Evolutionary conservation across 2,329 filamentous ascomycete genomes (phyloP), one percentile per base, ranked within the genome.

Genomic region (Sarocladiaceae sp.): DNA sequence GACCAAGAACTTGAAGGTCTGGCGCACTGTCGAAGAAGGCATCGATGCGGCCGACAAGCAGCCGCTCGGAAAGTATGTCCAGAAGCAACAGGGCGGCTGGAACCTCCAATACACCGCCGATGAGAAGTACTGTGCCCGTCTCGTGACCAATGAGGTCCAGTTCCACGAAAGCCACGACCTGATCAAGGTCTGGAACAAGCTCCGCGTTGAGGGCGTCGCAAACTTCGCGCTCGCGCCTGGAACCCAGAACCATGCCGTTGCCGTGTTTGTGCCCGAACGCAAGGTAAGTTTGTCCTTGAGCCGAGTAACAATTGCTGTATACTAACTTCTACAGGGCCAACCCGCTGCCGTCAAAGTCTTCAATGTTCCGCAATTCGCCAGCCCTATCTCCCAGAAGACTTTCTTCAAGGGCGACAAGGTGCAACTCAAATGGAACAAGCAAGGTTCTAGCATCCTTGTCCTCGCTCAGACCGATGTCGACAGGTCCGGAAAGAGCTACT

Each of bases 361-460:
- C 76, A 90, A 93, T 60, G 88, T 97, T 31, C 93, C 94, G 37
- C 80, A 94, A 61, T 97, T 97, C 72, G 80, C 73, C 57, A 76
- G 75, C 51, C 86, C 92, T 4, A 85, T 96, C 48, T 97, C 93
- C 35, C 93, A 97, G 69, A 99, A 99, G 84, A 97, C 88, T 1
- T 99, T 99, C 68, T 99, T 91, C 83, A 99, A 99, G 77, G 92
- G 92, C 57, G 94, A 99, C 77, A 97, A 97, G 77, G 93, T 99
- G 46, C 91, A 97, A 72, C 77, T 99, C 66, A 97, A 97, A 76
- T 99, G 94, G 94, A 99, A 99, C 72, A 83, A 87, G 59, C 78
- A 90, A 56, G 94, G 94, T 51, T 96, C 92, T 33, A 93, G 87
- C 67, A 72, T 97, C 66, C 88, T 99, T 64, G 93, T 97, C 59